Percentiles rank a stretch among this genome's conserved stretches.
Conservation (phyloP, 1,284 basidiomycete genomes). For the Vanrija pseudolonga region DNA sequence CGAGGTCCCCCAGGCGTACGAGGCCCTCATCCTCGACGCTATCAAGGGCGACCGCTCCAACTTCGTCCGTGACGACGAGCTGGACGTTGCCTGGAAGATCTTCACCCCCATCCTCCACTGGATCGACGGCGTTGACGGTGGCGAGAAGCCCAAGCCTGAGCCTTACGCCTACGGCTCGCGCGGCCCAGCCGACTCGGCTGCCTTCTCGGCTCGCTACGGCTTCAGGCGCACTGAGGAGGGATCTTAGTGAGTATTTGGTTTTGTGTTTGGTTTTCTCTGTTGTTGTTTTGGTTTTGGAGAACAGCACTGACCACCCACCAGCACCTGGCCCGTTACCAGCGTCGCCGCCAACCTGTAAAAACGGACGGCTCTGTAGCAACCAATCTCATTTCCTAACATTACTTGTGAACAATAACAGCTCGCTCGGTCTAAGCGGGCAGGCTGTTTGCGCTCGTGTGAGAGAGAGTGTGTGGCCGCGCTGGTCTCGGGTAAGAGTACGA, state of each 20-base stretch:
- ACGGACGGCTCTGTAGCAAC: no score
- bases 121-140: slow-evolving; percentile 55
- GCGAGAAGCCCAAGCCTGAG: slow-evolving; percentile 58
- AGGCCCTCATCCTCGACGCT: slow-evolving; percentile 83
- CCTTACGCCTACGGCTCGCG: slow-evolving; percentile 87
- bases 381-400: no score
- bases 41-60: slow-evolving; percentile 61
- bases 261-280: slow-evolving; percentile 1
- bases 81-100: slow-evolving; percentile 96
- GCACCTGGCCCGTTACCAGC: slow-evolving; percentile 37
- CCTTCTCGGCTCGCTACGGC: slow-evolving; percentile 70
- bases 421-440: no score
- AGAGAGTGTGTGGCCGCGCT: no score
- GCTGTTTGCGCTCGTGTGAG: no score
- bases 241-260: slow-evolving; percentile 60
- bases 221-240: slow-evolving; percentile 65
- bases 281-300: background rate
- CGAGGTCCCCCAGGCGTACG: slow-evolving; percentile 91
- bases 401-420: no score
- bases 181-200: slow-evolving; percentile 78
- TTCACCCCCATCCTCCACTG: slow-evolving; percentile 92
- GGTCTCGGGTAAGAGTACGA: no score
- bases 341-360: slow-evolving; percentile 33
- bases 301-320: slow-evolving; percentile 45
- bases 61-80: slow-evolving; percentile 91